Evolutionary conservation across 495 filamentous ascomycete genomes (phyloP).

Genomic region (Penicillium egyptiacum): DNA sequence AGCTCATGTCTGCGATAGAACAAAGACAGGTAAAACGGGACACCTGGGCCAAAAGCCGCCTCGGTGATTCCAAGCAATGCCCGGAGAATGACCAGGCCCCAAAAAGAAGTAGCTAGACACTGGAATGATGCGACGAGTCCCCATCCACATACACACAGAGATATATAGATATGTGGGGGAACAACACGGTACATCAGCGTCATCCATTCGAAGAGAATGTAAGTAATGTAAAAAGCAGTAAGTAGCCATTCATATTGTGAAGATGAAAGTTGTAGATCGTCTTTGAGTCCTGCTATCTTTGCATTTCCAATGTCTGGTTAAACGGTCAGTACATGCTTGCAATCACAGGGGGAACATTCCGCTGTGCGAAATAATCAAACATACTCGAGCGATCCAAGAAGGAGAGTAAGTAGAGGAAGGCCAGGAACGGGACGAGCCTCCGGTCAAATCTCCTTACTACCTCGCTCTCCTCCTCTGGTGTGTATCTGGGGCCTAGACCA

Average conservation of each 20-base stretch:
- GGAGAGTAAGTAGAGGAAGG: slow-evolving; percentile 75
- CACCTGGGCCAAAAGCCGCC: slow-evolving; percentile 61
- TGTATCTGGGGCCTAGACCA: slow-evolving; percentile 50
- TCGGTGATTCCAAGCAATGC: slow-evolving; percentile 58
- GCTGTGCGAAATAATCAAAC: slow-evolving; percentile 19
- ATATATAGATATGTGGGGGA: slow-evolving; percentile 59
- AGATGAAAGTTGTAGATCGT: slow-evolving; percentile 59
- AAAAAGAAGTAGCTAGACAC: slow-evolving; percentile 59
- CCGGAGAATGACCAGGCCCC: slow-evolving; percentile 43
- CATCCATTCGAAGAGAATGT: slow-evolving; percentile 76
- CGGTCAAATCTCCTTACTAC: slow-evolving; percentile 75
- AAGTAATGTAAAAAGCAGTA: slow-evolving; percentile 67
- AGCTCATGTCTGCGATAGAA: slow-evolving; percentile 63
- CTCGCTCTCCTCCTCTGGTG: slow-evolving; percentile 67
- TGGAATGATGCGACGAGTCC: slow-evolving; percentile 72
- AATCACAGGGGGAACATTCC: background rate
- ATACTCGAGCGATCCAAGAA: slow-evolving; percentile 78
- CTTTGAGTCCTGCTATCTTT: slow-evolving; percentile 67
- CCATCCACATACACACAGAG: slow-evolving; percentile 45
- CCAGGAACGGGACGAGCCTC: slow-evolving; percentile 74
- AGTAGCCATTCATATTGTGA: slow-evolving; percentile 66
- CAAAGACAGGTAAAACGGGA: slow-evolving; percentile 62
- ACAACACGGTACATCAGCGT: slow-evolving; percentile 60
- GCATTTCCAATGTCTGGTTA: slow-evolving; percentile 74
- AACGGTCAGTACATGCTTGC: slow-evolving; percentile 5